Evolutionary conservation across 495 filamentous ascomycete species (phyloP).

Genomic region (Lindgomyces ingoldianus): DNA sequence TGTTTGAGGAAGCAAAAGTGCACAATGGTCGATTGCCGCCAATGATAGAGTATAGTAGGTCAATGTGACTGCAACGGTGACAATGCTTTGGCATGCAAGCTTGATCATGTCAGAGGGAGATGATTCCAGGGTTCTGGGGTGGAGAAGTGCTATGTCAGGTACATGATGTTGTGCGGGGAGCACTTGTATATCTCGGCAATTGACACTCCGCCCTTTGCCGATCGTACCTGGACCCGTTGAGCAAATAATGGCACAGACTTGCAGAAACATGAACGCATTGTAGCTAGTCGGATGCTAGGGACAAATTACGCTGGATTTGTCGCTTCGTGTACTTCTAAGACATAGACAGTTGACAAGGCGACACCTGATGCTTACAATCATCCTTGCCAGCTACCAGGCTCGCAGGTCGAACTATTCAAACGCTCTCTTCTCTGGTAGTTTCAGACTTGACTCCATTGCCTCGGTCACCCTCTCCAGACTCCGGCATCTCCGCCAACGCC

Average conservation of each 20-base stretch:
- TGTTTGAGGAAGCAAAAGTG: neutral
- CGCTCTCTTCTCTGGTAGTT: neutral
- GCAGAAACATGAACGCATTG: too few relatives aligned
- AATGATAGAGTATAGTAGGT: neutral
- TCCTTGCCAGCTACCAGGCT: too few relatives aligned
- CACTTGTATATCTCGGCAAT: neutral
- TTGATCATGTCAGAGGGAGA: neutral
- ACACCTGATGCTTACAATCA: too few relatives aligned
- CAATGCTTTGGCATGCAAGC: neutral
- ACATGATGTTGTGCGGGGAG: neutral
- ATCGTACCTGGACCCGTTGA: too few relatives aligned
- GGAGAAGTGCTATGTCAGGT: too few relatives aligned
- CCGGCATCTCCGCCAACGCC: constrained; percentile 9
- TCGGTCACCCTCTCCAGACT: neutral
- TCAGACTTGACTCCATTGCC: neutral
- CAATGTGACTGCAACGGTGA: constrained; percentile 7
- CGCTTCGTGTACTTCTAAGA: too few relatives aligned
- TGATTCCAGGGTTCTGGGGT: too few relatives aligned
- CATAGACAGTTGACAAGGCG: too few relatives aligned
- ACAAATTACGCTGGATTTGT: too few relatives aligned
- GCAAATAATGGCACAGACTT: too few relatives aligned
- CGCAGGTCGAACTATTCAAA: too few relatives aligned
- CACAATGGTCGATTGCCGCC: neutral
- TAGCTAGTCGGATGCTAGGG: too few relatives aligned
- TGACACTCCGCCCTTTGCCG: neutral